These are phyloP conservation scores for Aspergillus sp. DNA, from an alignment of 2,329 filamentous ascomycete genomes.

Conservation along the genomic window DNA sequence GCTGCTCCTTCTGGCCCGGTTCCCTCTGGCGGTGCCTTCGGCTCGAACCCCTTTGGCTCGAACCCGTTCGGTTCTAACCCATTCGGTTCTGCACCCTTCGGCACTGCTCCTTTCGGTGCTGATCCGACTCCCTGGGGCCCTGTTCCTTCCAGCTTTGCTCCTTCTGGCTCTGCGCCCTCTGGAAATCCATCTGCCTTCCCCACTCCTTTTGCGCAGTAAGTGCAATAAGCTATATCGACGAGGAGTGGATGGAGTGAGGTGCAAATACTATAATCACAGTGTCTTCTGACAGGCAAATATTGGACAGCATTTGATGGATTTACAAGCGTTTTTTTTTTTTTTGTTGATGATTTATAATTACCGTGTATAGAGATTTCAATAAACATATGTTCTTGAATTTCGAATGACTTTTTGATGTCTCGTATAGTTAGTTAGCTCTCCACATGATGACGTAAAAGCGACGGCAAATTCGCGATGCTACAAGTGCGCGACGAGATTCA, in stretches of 20 bases:
- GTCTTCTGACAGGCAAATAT: too few relatives aligned
- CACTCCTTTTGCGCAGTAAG: neutral
- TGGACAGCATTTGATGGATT: too few relatives aligned
- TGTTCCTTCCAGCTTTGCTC: neutral
- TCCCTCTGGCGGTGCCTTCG: neutral
- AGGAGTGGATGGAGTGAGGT: neutral
- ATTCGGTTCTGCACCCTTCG: neutral
- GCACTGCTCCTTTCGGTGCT: neutral
- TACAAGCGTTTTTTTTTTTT: too few relatives aligned
- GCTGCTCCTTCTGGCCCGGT: neutral
- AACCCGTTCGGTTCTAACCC: neutral
- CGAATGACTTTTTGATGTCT: too few relatives aligned
- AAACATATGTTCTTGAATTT: too few relatives aligned
- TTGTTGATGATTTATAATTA: too few relatives aligned
- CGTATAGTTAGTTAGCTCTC: slow-evolving; percentile 5
- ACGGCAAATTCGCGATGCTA: slow-evolving; percentile 4
- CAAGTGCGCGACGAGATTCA: neutral
- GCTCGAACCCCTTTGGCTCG: neutral
- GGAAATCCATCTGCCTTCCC: neutral
- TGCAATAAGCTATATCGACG: neutral
- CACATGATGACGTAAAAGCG: slow-evolving; percentile 26
- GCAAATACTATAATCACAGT: neutral
- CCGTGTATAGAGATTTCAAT: neutral
- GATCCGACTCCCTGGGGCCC: neutral
- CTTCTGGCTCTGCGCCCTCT: neutral